phyloP scores from a whole-genome alignment of 2,329 filamentous ascomycete genomes.

The Apiospora aurea region DNA sequence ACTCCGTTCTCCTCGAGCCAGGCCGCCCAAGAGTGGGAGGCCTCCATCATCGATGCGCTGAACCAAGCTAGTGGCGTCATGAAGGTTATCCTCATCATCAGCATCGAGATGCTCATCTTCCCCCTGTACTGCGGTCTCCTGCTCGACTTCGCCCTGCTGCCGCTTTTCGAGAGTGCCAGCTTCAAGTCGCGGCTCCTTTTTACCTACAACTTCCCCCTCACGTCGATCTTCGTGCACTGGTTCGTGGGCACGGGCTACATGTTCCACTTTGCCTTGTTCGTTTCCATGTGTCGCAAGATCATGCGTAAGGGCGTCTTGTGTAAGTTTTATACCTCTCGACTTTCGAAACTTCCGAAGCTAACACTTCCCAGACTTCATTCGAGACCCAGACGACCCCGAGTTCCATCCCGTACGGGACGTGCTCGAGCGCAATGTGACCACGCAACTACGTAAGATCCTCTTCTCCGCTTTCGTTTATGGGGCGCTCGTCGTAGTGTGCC shows the following conservation, averaged over 20 bases:
- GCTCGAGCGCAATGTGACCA: constrained; percentile 88
- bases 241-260: constrained; percentile 99
- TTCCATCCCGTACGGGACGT: constrained; percentile 98
- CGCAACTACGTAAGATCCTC: constrained; percentile 92
- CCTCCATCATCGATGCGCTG: constrained; percentile 79
- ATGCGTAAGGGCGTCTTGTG: constrained; percentile 93
- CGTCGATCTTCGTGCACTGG: constrained; percentile 97
- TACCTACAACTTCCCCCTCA: constrained; percentile 79
- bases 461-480: constrained; percentile 97
- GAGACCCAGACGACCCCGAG: constrained; percentile 96
- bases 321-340: constrained; percentile 56
- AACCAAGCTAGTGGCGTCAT: constrained; percentile 95
- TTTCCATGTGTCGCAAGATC: constrained; percentile 98
- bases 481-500: constrained; percentile 87
- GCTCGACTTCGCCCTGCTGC: constrained; percentile 86
- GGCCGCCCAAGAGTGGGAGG: constrained; percentile 71
- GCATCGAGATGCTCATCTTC: constrained; percentile 98
- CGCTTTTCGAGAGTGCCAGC: constrained; percentile 84
- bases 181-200: constrained; percentile 80
- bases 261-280: constrained; percentile 99
- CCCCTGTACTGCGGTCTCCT: constrained; percentile 94
- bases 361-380: constrained; percentile 77
- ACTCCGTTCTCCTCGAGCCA: constrained; percentile 68
- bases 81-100: constrained; percentile 98
- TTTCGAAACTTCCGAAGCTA: fast-evolving